Base-by-base conservation (phyloP, 345 rosid genomes). In the Laguncularia racemosa region DNA sequence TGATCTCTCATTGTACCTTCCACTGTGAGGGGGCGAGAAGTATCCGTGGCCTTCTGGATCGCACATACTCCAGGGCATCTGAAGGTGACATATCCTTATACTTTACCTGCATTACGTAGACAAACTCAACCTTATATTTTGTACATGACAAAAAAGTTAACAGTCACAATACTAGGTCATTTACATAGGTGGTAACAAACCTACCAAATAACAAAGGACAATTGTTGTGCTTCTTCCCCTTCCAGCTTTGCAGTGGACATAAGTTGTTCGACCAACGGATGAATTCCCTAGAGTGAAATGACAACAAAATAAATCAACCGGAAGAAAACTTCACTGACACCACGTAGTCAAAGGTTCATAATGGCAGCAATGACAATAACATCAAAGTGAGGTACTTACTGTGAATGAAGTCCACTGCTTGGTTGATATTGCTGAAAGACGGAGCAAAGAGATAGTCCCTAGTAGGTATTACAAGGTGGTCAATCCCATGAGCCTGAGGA, bases 241-340 rank as follows among this genome's bases (percentile, higher is more conserved):
- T 26, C 96, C 98, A 67, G 98, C 96, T 73, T 91, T 91, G 71
- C 98, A 91, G 66, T 91, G 98, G 33, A 88, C 96, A 57, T 86
- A 86, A 3, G 96, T 88, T 40, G 83, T 86, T 67, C 71, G 82
- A 64, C 91, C 79, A 28, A 65, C 67, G 33, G 73, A 70, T 44
- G 84, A 71, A 59, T 86, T 88, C 63, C 75, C 98, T 88, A 65
- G 45, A 59, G 61, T 50, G 62, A 45, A 56, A 48, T 4, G 21
- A 46, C 44, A 20, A 63, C 12, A 62, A 44, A 7, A 20, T 2
- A 19, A 28, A 28, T 44, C 44, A 38, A 20, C 20, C 44, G 2
- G 13, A 55, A 14, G 48, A 43, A 33, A 9, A 33, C 6, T 33
- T 23, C 5, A 33, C 7, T 9, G 40, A 33, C 10, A 5, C 7